Base-by-base conservation (phyloP, 169 alveolate genomes). In the Cryptosporidium sp. region DNA sequence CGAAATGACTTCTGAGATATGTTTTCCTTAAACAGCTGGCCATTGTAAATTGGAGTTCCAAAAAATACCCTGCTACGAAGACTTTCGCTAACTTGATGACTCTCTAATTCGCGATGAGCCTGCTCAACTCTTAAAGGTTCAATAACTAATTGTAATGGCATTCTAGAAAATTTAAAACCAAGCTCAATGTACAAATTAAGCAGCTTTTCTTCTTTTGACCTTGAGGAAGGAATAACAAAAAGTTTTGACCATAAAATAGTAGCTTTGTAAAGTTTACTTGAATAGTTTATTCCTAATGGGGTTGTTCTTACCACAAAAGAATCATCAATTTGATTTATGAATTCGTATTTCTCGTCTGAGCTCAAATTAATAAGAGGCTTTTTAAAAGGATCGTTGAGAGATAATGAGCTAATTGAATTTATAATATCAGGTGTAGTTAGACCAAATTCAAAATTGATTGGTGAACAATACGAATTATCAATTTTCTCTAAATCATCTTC, bases 21-120 rank as follows among this genome's bases (percentile, higher is more conserved):
- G 26, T 44, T 80, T 44, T 80, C 89, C 52, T 42, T 80, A 65
- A 80, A 80, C 44, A 80, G n/a, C 68, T 80, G 89, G 9, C 89
- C 89, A 51, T 80, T 80, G 37, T 48, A 80, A 31, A 80, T 60
- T 9, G 89, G 80, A 4, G 89, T 62, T 16, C 89, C 89, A 42
- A 80, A 80, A 45, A 80, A 80, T 33, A 80, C 72, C 37, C 89
- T 33, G 9, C 29, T 31, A 6, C 58, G 73, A 26, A 56, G 62
- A 26, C 62, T 39, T 39, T 21, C 62, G 33, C 26, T 58, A 12
- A 44, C 9, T 33, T 65, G 72, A 65, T 31, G 72, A 10, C 42
- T 31, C 29, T 48, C 75, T 33, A 44, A 35, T 26, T 73, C 86
- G 12, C 52, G 33, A 16, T 56, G 42, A 58, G 70, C 86, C 39